These are phyloP conservation scores for Micromonas commoda DNA, from an alignment of 139 green algal genomes.

Conservation along the genomic window DNA sequence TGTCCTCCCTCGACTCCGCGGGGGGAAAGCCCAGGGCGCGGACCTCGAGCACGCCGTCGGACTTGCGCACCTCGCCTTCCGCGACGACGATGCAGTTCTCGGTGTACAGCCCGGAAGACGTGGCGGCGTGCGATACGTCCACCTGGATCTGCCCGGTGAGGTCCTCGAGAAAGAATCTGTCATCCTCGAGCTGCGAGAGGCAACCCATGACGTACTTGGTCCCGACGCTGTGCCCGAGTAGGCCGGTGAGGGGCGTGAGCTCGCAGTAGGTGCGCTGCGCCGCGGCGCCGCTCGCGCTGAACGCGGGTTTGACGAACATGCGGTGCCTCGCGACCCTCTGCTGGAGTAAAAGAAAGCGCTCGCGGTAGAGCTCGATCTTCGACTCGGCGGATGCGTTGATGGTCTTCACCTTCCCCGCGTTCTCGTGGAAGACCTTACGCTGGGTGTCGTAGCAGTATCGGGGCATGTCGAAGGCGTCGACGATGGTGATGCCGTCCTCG, in stretches of 20 bases:
- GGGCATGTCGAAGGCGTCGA: conserved; percentile 22
- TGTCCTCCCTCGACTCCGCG: conserved; percentile 50
- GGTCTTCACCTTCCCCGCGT: background rate
- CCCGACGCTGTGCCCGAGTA: conserved; percentile 1
- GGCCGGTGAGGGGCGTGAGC: conserved; percentile 9
- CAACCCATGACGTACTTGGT: conserved; percentile 59
- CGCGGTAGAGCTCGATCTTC: conserved; percentile 28
- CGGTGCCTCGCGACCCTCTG: conserved; percentile 5
- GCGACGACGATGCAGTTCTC: conserved; percentile 87
- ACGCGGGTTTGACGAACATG: background rate
- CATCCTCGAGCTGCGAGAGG: conserved; percentile 68
- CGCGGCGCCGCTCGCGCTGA: background rate
- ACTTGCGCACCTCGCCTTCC: conserved; percentile 54
- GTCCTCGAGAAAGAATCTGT: conserved; percentile 72
- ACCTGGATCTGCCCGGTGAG: conserved; percentile 59
- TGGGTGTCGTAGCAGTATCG: conserved; percentile 15
- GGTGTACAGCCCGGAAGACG: conserved; percentile 63
- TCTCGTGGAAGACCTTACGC: background rate
- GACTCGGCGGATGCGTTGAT: background rate
- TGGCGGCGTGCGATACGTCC: conserved; percentile 58
- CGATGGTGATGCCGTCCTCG: conserved; percentile 19
- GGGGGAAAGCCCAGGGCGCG: conserved; percentile 63
- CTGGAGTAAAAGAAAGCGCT: conserved; percentile 19
- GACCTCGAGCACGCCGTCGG: conserved; percentile 61
- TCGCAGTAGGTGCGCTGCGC: background rate